Evolutionary conservation across 2,329 filamentous ascomycete genomes (phyloP).

Genomic region (Endoconidiophora polonica): DNA sequence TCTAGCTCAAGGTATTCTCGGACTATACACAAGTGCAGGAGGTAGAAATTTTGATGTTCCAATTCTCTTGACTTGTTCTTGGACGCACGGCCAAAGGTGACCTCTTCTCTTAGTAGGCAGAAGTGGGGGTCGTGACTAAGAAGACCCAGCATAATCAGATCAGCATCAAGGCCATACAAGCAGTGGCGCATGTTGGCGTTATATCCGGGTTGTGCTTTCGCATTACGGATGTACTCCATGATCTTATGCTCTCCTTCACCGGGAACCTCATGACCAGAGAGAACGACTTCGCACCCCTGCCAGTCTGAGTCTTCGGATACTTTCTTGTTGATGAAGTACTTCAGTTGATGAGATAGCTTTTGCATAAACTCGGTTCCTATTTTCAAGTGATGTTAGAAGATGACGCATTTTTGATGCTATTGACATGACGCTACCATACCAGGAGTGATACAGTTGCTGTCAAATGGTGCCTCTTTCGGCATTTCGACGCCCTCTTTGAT

Average conservation of each 20-base stretch:
- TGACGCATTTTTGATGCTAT: too few species aligned
- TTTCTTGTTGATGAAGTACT: conserved; percentile 99
- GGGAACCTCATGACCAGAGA: conserved; percentile 94
- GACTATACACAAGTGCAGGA: conserved; percentile 94
- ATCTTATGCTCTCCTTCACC: conserved; percentile 99
- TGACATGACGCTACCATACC: conserved; percentile 26
- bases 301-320: conserved; percentile 92
- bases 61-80: conserved; percentile 87
- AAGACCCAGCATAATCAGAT: conserved; percentile 95
- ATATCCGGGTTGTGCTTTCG: conserved; percentile 87
- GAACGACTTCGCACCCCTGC: conserved; percentile 90
- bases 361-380: conserved; percentile 85
- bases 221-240: conserved; percentile 98
- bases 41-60: conserved; percentile 96
- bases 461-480: conserved; percentile 88
- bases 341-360: conserved; percentile 79
- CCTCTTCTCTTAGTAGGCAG: conserved; percentile 88
- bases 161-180: conserved; percentile 89
- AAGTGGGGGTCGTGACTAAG: conserved; percentile 98
- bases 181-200: conserved; percentile 90
- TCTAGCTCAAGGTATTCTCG: conserved; percentile 93
- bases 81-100: conserved; percentile 81
- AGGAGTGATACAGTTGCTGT: conserved; percentile 98
- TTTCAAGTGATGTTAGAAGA: conserved; percentile 11
- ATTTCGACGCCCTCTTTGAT: conserved; percentile 77